Base-by-base conservation (phyloP, 371 early-diverging fungal genomes). In the Syncephalastrum racemosum region DNA sequence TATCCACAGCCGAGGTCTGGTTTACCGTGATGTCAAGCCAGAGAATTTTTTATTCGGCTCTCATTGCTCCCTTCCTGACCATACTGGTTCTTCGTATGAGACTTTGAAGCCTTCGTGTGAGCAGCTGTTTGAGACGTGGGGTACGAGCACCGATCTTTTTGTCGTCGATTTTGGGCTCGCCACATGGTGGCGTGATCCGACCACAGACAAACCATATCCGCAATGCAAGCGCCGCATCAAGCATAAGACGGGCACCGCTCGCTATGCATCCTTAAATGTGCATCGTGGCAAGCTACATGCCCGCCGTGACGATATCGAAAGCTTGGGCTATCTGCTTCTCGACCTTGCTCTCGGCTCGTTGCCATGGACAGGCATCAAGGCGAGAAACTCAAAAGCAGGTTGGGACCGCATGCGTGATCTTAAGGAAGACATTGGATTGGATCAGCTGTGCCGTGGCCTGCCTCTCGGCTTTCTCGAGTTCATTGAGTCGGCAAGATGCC, bases 11-110 rank as follows among this genome's bases (percentile, higher is more conserved):
- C 51, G 54, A n/a, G 66, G 66, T 13, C 24, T 65, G 22, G 51
- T 65, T 7, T 60, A 46, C 59, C 84, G 92, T 54, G 90, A 92
- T 59, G 86, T 92, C 59, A 90, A 92, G 69, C 99, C 98, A 4
- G 99, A 99, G 73, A 99, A 99, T 83, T 99, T 99, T 79, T 76
- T 99, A 61, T 72, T 86, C 52, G 66, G 73, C 10, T 48, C 60
- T 1, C 53, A 66, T 18, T 76, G 74, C 56, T 40, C 55, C 13
- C 24, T 75, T 19, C 70, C 69, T 44, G 71, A 68, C 54, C 56
- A 66, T 8, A 20, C 12, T 20, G 50, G 49, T 50, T 50, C 60
- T 15, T 47, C 40, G 24, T 67, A 71, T 31, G 43, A 53, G 6
- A 19, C 60, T 8, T 54, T 61, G n/a, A 31, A 31, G 10, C 36